Evolutionary conservation across 2,329 filamentous ascomycete species (phyloP).

Genomic region (Sporothrix pseudoabietina): DNA sequence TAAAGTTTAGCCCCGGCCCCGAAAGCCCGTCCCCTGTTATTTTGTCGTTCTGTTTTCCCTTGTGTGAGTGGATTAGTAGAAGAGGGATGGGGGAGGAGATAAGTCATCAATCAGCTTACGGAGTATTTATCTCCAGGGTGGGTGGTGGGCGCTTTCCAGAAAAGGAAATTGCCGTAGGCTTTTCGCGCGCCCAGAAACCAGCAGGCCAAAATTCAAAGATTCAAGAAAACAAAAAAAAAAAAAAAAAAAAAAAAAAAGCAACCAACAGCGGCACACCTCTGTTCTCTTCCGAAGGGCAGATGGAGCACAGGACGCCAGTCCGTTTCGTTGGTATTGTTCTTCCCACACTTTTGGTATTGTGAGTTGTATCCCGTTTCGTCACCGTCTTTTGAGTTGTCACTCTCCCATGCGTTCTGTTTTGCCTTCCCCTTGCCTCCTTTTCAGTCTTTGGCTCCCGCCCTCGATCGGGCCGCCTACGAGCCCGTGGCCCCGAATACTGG

Average conservation of each 20-base stretch:
- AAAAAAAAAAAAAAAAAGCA: not conserved
- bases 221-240: too few species aligned
- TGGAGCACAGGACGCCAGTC: not conserved
- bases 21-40: not conserved
- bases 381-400: not conserved
- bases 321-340: not conserved
- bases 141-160: not conserved
- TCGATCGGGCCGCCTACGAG: not conserved
- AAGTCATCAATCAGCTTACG: not conserved
- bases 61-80: not conserved
- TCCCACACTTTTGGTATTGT: not conserved
- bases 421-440: not conserved
- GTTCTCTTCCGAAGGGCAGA: not conserved
- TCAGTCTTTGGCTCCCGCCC: not conserved
- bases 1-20: not conserved
- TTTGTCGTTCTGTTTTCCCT: not conserved
- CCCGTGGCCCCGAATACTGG: not conserved
- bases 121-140: constrained; percentile 10
- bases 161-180: not conserved
- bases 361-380: not conserved
- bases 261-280: not conserved
- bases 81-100: not conserved
- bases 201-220: not conserved
- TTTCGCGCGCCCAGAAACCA: not conserved
- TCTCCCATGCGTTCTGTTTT: not conserved